Conservation (phyloP, 2,329 filamentous ascomycete genomes). For the Neurospora sp. region DNA sequence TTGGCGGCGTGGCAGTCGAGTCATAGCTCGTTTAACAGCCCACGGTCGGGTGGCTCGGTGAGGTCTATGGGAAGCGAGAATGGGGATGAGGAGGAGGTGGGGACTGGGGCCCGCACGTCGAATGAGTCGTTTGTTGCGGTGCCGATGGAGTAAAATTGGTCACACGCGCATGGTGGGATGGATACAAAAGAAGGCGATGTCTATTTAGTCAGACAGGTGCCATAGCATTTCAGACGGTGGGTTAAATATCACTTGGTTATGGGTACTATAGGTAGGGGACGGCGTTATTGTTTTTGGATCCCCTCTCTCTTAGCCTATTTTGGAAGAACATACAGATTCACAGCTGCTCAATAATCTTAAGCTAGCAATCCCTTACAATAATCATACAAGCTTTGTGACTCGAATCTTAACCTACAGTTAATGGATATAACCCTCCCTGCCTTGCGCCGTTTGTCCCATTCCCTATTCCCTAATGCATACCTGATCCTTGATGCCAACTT, state of each 20-base stretch:
- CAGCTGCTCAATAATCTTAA: background rate
- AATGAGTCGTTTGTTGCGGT: constrained; percentile 36
- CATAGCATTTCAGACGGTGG: background rate
- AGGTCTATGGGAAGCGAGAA: constrained; percentile 17
- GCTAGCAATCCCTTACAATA: background rate
- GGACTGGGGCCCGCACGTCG: background rate
- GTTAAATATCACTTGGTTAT: background rate
- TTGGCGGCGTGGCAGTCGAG: constrained; percentile 41
- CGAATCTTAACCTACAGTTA: background rate
- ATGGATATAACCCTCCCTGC: background rate
- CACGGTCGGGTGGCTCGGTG: constrained; percentile 12
- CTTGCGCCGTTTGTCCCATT: background rate
- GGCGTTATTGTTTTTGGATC: background rate
- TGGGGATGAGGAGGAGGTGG: constrained; percentile 27
- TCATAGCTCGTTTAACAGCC: constrained; percentile 13
- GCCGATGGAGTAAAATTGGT: constrained; percentile 26
- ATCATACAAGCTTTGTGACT: background rate
- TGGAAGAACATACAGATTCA: background rate
- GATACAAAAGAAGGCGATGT: background rate
- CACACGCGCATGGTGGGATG: background rate
- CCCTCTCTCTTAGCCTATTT: background rate
- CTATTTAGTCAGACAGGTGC: background rate
- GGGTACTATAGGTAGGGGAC: background rate
- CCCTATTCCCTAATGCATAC: background rate
- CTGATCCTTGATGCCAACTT: background rate